Percentiles rank a stretch among this genome's conserved stretches.
phyloP scores from a whole-genome alignment of 2,329 filamentous ascomycete species.

The Trichoderma sp. region DNA sequence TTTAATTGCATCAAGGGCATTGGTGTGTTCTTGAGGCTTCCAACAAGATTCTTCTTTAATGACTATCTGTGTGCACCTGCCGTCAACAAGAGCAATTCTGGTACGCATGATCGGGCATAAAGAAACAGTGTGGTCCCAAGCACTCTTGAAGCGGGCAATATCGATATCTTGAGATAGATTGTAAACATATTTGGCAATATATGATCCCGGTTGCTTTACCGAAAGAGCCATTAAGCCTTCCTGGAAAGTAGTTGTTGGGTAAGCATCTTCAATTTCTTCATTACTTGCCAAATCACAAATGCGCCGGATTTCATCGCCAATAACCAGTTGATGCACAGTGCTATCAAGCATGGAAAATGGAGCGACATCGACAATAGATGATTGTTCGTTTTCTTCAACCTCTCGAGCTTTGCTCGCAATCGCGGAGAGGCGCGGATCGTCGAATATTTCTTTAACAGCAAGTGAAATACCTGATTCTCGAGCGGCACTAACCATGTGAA shows the following conservation, averaged over 20 bases:
- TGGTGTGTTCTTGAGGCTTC: background rate
- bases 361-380: background rate
- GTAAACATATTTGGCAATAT: constrained; percentile 11
- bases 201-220: constrained; percentile 17
- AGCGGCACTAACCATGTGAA: constrained; percentile 8
- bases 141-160: background rate
- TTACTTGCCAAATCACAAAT: background rate
- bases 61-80: background rate
- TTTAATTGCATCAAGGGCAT: background rate
- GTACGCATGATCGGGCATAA: constrained; percentile 18
- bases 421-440: constrained; percentile 18
- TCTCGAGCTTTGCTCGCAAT: constrained; percentile 12
- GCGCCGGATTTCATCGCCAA: background rate
- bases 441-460: constrained; percentile 21
- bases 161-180: background rate
- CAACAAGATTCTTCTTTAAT: background rate
- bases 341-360: background rate
- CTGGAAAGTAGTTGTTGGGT: constrained; percentile 21
- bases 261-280: constrained; percentile 19
- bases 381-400: background rate
- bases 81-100: constrained; percentile 16
- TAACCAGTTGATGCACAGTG: background rate
- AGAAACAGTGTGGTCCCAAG: constrained; percentile 20
- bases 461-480: background rate
- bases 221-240: constrained; percentile 22